A percentile compares a stretch with the other conserved stretches of the same genome.
phyloP scores from a whole-genome alignment of 805 yeast genomes.

The Lipomyces orientalis region DNA sequence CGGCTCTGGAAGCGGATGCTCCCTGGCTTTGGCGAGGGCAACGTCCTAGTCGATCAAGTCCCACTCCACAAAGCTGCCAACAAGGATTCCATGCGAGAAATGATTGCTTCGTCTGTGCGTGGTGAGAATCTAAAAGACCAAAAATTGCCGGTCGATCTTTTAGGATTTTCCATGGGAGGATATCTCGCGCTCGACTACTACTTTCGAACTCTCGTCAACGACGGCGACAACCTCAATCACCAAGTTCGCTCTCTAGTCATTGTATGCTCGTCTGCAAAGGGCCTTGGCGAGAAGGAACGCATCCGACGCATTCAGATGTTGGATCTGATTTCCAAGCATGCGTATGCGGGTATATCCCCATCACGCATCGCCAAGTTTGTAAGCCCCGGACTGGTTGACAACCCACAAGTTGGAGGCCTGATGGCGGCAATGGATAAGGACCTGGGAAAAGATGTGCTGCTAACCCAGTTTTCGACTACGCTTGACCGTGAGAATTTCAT shows the following conservation, averaged over 20 bases:
- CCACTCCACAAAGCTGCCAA: background rate
- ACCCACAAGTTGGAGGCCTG: slow-evolving; percentile 6
- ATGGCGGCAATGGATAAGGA: slow-evolving; percentile 1
- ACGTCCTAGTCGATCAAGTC: background rate
- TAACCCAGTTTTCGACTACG: background rate
- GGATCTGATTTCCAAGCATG: background rate
- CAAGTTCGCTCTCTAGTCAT: slow-evolving; percentile 8
- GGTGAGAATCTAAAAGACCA: background rate
- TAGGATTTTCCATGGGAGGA: slow-evolving; percentile 7
- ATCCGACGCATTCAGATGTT: background rate
- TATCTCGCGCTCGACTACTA: slow-evolving; percentile 5
- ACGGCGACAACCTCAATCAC: background rate
- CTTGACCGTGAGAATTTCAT: background rate
- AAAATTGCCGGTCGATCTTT: background rate
- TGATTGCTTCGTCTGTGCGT: background rate
- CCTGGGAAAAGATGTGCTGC: slow-evolving; percentile 3
- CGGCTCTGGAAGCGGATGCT: slow-evolving; percentile 7
- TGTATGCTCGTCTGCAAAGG: slow-evolving; percentile 2
- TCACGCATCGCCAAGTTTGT: slow-evolving; percentile 3
- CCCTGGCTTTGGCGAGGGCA: background rate
- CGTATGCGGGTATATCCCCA: background rate
- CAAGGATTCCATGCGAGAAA: background rate
- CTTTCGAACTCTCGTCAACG: background rate
- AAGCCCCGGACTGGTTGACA: background rate
- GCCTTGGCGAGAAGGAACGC: background rate